Base-by-base conservation (phyloP, 1,139 yeast genomes). In the Geotrichum histeridarum region DNA sequence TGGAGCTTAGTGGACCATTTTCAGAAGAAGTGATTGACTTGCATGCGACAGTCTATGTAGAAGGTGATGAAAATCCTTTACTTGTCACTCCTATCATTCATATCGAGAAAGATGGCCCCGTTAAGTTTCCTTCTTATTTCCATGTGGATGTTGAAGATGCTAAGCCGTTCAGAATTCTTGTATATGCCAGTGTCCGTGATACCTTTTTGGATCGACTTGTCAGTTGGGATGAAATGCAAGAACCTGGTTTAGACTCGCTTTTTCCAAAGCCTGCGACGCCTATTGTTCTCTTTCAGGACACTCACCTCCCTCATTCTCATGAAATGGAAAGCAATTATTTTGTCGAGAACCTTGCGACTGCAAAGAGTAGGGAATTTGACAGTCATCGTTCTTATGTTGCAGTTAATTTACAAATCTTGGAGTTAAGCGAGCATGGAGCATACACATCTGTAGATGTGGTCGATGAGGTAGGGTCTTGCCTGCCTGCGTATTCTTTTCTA, bases 221-320 rank as follows among this genome's bases (percentile, higher is more conserved):
- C 6, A 65, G 70, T 51, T 67, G 70, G 70, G 70, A 67, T 51
- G 67, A 64, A 39, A 60, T 67, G 65, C 70, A 65, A 50, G 70
- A 65, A 39, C 59, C 61, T 2, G 59, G 57, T 1, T n/a, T 53
- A 17, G 46, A 35, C 2, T 17, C 27, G 17, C 15, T 27, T n/a
- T 35, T 18, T 45, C 32, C 42, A 36, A 33, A 17, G 7, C 49
- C 38, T 12, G 15, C 22, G 2, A 42, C 44, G 4, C 44, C 44
- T 12, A 42, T 27, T 17, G 44, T 42, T 42, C 44, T 42, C 8
- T 45, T 27, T 12, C 33, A 33, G 14, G 30, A 31, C 32, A 11
- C 45, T 42, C 45, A 42, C 12, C 12, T 7, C 8, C 33, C 38
- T 18, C 41, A 36, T 15, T 6, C 49, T n/a, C 30, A n/a, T n/a